Conservation (phyloP, 176 grass and related monocot species). For the Oryza meridionalis region DNA sequence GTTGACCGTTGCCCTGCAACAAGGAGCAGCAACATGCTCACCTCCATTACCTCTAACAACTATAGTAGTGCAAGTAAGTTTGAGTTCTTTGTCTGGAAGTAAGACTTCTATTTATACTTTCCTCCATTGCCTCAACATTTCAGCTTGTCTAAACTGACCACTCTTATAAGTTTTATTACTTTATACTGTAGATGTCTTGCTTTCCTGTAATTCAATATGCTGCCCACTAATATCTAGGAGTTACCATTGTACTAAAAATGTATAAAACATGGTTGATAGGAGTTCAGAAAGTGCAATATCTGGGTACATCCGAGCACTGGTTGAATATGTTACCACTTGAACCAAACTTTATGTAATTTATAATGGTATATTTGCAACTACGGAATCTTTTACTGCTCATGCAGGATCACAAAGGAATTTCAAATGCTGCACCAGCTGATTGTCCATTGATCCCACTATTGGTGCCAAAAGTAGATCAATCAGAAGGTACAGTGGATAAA, state of each 20-base stretch:
- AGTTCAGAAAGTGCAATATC: neutral
- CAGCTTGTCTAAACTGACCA: neutral
- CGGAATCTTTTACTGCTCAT: slow-evolving; percentile 34
- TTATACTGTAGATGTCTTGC: neutral
- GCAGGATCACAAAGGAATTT: slow-evolving; percentile 97
- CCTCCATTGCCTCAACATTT: neutral
- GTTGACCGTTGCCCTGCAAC: slow-evolving; percentile 52
- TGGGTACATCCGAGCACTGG: neutral
- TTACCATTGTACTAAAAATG: neutral
- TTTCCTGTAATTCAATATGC: neutral
- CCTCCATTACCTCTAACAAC: slow-evolving; percentile 85
- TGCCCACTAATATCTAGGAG: slow-evolving; percentile 13
- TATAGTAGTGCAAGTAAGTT: slow-evolving; percentile 85
- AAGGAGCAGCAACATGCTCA: slow-evolving; percentile 55
- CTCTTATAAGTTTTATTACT: neutral
- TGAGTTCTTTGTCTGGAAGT: slow-evolving; percentile 1
- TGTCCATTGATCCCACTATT: slow-evolving; percentile 78
- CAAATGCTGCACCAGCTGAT: slow-evolving; percentile 95
- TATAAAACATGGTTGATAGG: neutral
- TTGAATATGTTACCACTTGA: neutral
- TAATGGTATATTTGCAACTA: slow-evolving; percentile 9
- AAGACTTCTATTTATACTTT: slow-evolving; percentile 31
- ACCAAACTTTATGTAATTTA: slow-evolving; percentile 3
- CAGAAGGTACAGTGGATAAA: slow-evolving; percentile 55
- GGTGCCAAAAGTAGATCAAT: slow-evolving; percentile 51